Conservation (phyloP, 306 rosid species). For the Acacia melanoxylon region DNA sequence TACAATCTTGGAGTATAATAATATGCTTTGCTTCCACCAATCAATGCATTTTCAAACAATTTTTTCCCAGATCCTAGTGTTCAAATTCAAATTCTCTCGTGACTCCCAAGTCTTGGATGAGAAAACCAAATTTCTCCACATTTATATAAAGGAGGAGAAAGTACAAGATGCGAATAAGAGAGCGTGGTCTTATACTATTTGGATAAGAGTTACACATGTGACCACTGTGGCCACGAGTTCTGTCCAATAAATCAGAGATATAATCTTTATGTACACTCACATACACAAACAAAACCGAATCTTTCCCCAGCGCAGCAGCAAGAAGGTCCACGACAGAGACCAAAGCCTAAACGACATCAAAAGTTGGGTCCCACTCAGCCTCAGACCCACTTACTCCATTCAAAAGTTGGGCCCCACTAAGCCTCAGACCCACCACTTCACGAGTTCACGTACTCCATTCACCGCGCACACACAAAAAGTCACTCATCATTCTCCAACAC, state of each 20-base stretch:
- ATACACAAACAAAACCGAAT: too few relatives aligned
- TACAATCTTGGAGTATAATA: too few relatives aligned
- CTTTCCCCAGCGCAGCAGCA: neutral
- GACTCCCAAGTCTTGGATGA: too few relatives aligned
- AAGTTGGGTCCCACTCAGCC: neutral
- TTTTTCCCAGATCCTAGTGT: too few relatives aligned
- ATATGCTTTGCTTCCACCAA: too few relatives aligned
- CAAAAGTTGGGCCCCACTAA: neutral
- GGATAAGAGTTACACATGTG: neutral
- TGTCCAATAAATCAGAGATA: neutral
- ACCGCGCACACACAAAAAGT: neutral
- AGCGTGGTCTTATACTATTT: neutral
- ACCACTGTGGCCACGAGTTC: neutral
- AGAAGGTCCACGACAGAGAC: neutral
- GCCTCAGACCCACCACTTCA: neutral
- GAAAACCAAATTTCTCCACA: too few relatives aligned
- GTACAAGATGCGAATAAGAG: neutral
- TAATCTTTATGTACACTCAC: neutral
- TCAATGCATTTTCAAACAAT: too few relatives aligned
- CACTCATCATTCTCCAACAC: neutral
- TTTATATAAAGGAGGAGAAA: too few relatives aligned
- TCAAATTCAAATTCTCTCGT: too few relatives aligned
- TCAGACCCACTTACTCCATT: neutral
- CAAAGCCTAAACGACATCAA: neutral
- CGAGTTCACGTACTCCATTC: neutral